Percentiles rank a stretch among this genome's conserved stretches.
Evolutionary conservation across 495 filamentous ascomycete species (phyloP).

Genomic region (Cladorrhinum samala): DNA sequence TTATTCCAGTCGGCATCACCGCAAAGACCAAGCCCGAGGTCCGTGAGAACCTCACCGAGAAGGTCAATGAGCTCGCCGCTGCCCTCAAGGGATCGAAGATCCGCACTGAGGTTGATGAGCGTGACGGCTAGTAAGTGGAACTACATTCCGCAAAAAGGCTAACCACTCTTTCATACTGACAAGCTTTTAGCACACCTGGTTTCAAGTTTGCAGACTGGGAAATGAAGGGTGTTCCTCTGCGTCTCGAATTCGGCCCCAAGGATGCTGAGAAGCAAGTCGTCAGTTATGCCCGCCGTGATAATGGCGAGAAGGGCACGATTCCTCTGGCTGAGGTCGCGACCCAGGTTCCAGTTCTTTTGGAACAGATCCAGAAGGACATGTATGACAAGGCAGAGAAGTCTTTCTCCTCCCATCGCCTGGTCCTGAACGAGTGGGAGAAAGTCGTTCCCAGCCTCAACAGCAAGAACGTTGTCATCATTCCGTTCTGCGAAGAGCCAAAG

Average conservation of each 20-base stretch:
- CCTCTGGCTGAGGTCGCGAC: slow-evolving; percentile 62
- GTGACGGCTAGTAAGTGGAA: slow-evolving; percentile 86
- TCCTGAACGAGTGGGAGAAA: slow-evolving; percentile 81
- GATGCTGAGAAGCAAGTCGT: slow-evolving; percentile 79
- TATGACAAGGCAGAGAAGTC: slow-evolving; percentile 73
- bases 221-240: slow-evolving; percentile 85
- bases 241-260: slow-evolving; percentile 91
- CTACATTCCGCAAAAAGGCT: no score
- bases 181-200: slow-evolving; percentile 18
- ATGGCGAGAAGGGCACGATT: slow-evolving; percentile 72
- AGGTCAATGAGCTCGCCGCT: slow-evolving; percentile 60
- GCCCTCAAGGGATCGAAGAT: slow-evolving; percentile 60
- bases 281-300: slow-evolving; percentile 79
- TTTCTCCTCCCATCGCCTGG: slow-evolving; percentile 70
- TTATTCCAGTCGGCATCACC: slow-evolving; percentile 92
- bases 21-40: slow-evolving; percentile 77
- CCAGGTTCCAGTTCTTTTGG: slow-evolving; percentile 70
- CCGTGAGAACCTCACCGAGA: slow-evolving; percentile 60
- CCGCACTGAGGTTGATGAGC: slow-evolving; percentile 65
- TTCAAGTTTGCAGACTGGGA: slow-evolving; percentile 61
- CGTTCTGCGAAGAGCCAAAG: slow-evolving; percentile 68
- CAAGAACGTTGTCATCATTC: slow-evolving; percentile 88
- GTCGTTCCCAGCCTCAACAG: slow-evolving; percentile 80
- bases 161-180: slow-evolving; percentile 95
- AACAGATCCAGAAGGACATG: slow-evolving; percentile 81